A percentile compares a stretch with the other conserved stretches of the same genome.
phyloP scores from a whole-genome alignment of 768 basidiomycete species.

The Lactarius sanguifluus region DNA sequence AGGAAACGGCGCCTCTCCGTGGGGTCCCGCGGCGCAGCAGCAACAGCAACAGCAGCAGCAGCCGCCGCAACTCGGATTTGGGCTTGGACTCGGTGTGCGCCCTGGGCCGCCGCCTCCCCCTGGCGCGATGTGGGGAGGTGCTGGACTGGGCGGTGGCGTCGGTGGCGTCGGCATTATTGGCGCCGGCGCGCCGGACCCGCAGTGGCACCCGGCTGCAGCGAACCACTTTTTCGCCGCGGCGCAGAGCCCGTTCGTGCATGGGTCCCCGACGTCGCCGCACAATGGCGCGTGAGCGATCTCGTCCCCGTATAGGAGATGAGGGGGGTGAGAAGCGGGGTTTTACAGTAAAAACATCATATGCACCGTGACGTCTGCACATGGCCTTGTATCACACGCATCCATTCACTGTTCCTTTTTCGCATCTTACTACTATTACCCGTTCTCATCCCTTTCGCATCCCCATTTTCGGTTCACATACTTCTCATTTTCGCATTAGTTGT shows the following conservation, averaged over 20 bases:
- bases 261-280: constrained; percentile 30
- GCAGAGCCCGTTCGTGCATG: constrained; percentile 28
- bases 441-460: background rate
- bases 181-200: constrained; percentile 18
- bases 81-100: constrained; percentile 19
- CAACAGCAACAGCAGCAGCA: background rate
- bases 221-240: constrained; percentile 27
- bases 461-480: background rate
- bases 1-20: constrained; percentile 18
- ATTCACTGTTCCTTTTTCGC: background rate
- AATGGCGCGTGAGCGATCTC: constrained; percentile 23
- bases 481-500: constrained; percentile 5
- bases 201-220: constrained; percentile 24
- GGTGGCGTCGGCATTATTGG: constrained; percentile 13
- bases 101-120: constrained; percentile 19
- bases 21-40: constrained; percentile 14
- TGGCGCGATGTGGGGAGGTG: constrained; percentile 24
- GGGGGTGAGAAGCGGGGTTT: background rate
- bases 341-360: constrained; percentile 9
- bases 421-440: background rate
- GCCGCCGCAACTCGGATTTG: constrained; percentile 13
- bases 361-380: constrained; percentile 16
- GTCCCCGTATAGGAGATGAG: background rate
- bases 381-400: constrained; percentile 19
- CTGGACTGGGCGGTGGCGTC: constrained; percentile 21